Evolutionary conservation across 2,329 filamentous ascomycete genomes (phyloP).

Genomic region (Aspergillus persii): DNA sequence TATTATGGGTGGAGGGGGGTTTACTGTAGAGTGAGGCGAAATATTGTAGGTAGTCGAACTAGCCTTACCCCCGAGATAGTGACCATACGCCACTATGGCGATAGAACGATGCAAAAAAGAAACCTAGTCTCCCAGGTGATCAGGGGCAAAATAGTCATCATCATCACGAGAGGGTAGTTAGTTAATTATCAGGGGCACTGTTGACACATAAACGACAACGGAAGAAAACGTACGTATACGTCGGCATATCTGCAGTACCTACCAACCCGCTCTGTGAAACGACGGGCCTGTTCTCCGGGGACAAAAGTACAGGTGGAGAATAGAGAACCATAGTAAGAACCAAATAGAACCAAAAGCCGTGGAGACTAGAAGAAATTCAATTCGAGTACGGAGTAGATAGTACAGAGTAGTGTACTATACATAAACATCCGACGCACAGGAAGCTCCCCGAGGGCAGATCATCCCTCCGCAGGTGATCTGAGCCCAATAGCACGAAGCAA

Average conservation of each 20-base stretch:
- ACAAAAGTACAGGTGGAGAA: constrained; percentile 12
- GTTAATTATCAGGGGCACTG: background rate
- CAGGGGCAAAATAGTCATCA: background rate
- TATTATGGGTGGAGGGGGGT: background rate
- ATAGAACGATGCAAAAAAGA: too few species aligned
- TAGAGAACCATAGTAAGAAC: constrained; percentile 4
- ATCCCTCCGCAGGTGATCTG: constrained; percentile 19
- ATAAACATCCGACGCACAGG: constrained; percentile 22
- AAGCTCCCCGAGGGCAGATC: constrained; percentile 17
- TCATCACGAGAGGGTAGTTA: background rate
- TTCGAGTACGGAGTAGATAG: background rate
- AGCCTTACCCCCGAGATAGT: too few species aligned
- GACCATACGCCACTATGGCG: too few species aligned
- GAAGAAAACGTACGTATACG: background rate
- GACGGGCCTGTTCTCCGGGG: background rate
- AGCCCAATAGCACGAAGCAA: constrained; percentile 33
- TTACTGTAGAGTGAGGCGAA: background rate
- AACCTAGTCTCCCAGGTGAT: background rate
- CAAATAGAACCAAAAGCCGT: background rate
- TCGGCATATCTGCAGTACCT: too few species aligned
- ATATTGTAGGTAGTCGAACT: background rate
- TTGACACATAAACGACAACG: background rate
- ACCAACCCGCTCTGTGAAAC: background rate
- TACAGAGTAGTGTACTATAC: constrained; percentile 9
- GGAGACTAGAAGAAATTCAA: background rate